Conservation (phyloP, 1,139 yeast species). For the Dujonia santamariae region DNA sequence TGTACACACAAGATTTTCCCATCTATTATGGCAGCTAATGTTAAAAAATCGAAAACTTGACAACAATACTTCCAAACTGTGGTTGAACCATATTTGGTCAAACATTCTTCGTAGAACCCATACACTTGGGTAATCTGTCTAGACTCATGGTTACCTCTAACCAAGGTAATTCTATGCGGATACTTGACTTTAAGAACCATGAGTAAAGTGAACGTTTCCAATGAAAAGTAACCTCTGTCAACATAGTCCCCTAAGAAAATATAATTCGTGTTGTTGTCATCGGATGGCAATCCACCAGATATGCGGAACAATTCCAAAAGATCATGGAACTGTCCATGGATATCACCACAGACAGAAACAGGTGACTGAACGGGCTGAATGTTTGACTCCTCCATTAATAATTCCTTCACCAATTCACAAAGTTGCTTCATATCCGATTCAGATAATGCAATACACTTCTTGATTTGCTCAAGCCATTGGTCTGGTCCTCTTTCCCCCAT, state of each 20-base stretch:
- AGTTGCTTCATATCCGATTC: slow-evolving; percentile 95
- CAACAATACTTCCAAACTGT: slow-evolving; percentile 98
- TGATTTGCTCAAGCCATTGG: slow-evolving; percentile 92
- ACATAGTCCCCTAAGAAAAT: slow-evolving; percentile 93
- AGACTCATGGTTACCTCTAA: slow-evolving; percentile 92
- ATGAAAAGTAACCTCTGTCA: slow-evolving; percentile 90
- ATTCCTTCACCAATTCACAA: slow-evolving; percentile 89
- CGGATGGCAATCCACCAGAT: slow-evolving; percentile 86
- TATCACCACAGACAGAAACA: slow-evolving; percentile 98
- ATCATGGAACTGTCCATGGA: slow-evolving; percentile 98
- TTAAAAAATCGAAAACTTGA: slow-evolving; percentile 90
- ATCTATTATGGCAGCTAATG: slow-evolving; percentile 92
- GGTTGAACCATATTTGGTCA: slow-evolving; percentile 90
- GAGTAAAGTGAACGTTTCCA: slow-evolving; percentile 87
- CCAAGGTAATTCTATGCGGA: slow-evolving; percentile 83
- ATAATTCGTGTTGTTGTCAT: slow-evolving; percentile 52
- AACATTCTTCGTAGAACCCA: slow-evolving; percentile 88
- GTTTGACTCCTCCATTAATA: slow-evolving; percentile 74
- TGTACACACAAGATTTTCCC: slow-evolving; percentile 93
- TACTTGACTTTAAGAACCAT: slow-evolving; percentile 89
- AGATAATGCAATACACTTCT: slow-evolving; percentile 82
- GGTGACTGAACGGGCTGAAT: slow-evolving; percentile 97
- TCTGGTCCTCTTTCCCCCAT: too few species aligned
- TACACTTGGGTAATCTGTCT: slow-evolving; percentile 95
- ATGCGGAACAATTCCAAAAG: slow-evolving; percentile 84